Conservation (phyloP, 495 filamentous ascomycete species). For the Aspergillus mulundensis region DNA sequence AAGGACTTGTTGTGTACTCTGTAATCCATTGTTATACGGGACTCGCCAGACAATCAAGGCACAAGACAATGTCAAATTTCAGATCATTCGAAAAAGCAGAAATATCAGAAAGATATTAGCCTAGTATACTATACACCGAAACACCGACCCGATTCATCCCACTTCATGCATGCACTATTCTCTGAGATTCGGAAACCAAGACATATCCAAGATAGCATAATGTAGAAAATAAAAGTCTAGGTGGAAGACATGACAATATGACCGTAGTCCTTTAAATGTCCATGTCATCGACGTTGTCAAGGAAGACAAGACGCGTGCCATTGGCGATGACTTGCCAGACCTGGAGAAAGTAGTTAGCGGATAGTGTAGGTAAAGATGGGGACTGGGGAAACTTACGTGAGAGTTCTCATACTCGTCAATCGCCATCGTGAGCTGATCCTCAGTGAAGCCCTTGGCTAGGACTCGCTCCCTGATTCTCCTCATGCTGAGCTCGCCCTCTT, state of each 20-base stretch:
- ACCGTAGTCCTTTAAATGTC: conserved; percentile 32
- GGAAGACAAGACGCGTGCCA: conserved; percentile 81
- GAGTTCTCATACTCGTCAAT: conserved; percentile 85
- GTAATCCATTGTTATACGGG: too few species aligned
- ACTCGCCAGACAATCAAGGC: too few species aligned
- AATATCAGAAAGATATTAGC: conserved; percentile 2
- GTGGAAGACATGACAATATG: background rate
- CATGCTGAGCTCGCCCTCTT: conserved; percentile 76
- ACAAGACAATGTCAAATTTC: too few species aligned
- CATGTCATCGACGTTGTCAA: conserved; percentile 59
- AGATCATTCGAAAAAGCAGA: background rate
- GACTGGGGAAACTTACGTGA: conserved; percentile 64
- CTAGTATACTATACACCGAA: conserved; percentile 14
- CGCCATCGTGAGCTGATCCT: conserved; percentile 80
- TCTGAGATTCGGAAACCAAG: background rate
- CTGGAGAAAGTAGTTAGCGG: conserved; percentile 42
- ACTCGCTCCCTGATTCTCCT: conserved; percentile 83
- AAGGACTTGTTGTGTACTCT: too few species aligned
- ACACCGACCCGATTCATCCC: conserved; percentile 12
- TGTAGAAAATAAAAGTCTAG: background rate
- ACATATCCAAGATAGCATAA: background rate
- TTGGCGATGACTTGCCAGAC: conserved; percentile 93
- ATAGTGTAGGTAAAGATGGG: background rate
- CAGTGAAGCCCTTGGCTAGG: conserved; percentile 93
- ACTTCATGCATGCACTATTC: conserved; percentile 8